Evolutionary conservation across 352 stramenopile genomes (phyloP).

Genomic region (Pythium folliculosum): DNA sequence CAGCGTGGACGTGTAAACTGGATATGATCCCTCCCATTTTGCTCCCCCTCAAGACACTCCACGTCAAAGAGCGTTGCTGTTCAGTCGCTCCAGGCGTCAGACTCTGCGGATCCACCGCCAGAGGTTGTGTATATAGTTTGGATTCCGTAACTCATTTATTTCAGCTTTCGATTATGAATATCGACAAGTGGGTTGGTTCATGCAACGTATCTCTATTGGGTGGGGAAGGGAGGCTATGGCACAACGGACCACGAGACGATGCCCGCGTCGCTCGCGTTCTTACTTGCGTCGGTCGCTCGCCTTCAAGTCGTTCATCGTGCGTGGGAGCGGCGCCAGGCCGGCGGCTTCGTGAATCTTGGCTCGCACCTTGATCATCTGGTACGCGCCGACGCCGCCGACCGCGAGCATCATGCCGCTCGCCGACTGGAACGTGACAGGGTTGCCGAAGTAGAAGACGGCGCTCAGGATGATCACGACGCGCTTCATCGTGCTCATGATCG

Average conservation of each 20-base stretch:
- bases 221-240: conserved; percentile 7
- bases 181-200: not conserved
- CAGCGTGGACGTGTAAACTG: conserved; percentile 70
- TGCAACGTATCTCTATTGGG: conserved; percentile 23
- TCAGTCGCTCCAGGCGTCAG: not conserved
- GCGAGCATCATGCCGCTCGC: conserved; percentile 73
- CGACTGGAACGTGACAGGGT: conserved; percentile 70
- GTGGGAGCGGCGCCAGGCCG: conserved; percentile 44
- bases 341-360: conserved; percentile 41
- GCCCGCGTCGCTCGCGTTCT: not conserved
- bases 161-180: conserved; percentile 19
- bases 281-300: conserved; percentile 26
- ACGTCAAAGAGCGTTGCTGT: not conserved
- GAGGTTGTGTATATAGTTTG: conserved; percentile 22
- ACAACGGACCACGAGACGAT: not conserved
- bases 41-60: not conserved
- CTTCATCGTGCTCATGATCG: conserved; percentile 91
- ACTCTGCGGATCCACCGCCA: not conserved
- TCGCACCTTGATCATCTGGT: conserved; percentile 79
- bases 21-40: not conserved
- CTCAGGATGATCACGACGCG: conserved; percentile 87
- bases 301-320: conserved; percentile 47
- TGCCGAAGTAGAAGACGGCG: conserved; percentile 85
- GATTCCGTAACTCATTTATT: conserved; percentile 37
- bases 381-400: conserved; percentile 67